phyloP scores from a whole-genome alignment of 345 rosid genomes.

The Murraya paniculata region DNA sequence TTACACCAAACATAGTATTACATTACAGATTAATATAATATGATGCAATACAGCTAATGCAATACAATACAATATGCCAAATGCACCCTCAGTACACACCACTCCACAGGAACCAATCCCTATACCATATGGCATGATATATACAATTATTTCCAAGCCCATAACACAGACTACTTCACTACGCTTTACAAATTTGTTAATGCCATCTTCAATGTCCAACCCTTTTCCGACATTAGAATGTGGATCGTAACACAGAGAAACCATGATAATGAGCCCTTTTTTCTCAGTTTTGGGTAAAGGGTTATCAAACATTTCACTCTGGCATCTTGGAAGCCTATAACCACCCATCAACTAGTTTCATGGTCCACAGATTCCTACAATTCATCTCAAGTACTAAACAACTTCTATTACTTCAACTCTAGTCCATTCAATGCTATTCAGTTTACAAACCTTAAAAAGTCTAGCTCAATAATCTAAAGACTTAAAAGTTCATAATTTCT shows the following conservation, averaged over 20 bases:
- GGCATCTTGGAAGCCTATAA: background rate
- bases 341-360: conserved; percentile 6
- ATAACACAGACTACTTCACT: background rate
- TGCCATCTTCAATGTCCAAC: background rate
- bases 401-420: background rate
- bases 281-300: background rate
- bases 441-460: background rate
- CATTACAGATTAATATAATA: too few species aligned
- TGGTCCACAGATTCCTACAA: background rate
- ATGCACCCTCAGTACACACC: background rate
- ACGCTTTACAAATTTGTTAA: background rate
- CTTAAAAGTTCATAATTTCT: background rate
- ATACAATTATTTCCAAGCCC: background rate
- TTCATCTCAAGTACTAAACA: background rate
- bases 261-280: background rate
- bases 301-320: background rate
- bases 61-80: too few species aligned
- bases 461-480: background rate
- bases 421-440: background rate
- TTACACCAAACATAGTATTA: too few species aligned
- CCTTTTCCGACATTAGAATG: background rate
- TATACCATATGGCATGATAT: background rate
- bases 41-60: too few species aligned
- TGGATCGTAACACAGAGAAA: background rate
- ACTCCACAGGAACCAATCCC: background rate